Base-by-base conservation (phyloP, 441 rosid species). In the Capsella rubella region DNA sequence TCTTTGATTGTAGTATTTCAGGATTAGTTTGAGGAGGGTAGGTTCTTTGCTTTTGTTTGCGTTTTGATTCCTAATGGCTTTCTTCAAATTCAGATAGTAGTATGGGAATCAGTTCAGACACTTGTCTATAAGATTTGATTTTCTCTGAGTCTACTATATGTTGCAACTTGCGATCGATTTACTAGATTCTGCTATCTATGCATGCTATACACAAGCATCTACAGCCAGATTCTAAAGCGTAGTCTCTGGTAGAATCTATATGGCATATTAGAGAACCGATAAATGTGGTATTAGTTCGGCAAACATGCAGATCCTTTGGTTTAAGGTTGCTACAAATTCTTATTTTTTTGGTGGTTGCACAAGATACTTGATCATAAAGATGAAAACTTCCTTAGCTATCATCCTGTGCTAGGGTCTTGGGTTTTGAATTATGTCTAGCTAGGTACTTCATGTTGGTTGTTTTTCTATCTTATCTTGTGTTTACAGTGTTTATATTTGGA, bases 401-500 rank as follows among this genome's bases (percentile, higher is more conserved):
- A 37, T 37, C 40, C 9, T 8, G 40, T 37, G 12, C 40, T 37
- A 37, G 11, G 40, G 40, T 3, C 40, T 37, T 52, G 68, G 51
- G 50, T 51, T 39, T 51, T 66, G 21, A 18, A 14, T 62, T 15
- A 61, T 55, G 25, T 8, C 72, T 58, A 1, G 43, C 63, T 39
- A 64, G 21, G 12, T 21, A 31, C 32, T 58, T 50, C 15, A 37
- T n/a, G 7, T 64, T 50, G n/a, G 16, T 49, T 63, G n/a, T 64
- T 70, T 55, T 47, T 49, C 52, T 64, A 10, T 49, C 29, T 67
- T 4, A 40, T 56, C 54, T 56, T 76, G 37, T 63, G 25, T 64
- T 18, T 40, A 56, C 67, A 63, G 42, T 71, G 53, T 77, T 60
- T 72, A 45, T 72, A 60, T 31, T 45, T 78, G 73, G 80, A 53